Conservation (phyloP, 2,329 filamentous ascomycete species). For the Colletotrichum agaves region DNA sequence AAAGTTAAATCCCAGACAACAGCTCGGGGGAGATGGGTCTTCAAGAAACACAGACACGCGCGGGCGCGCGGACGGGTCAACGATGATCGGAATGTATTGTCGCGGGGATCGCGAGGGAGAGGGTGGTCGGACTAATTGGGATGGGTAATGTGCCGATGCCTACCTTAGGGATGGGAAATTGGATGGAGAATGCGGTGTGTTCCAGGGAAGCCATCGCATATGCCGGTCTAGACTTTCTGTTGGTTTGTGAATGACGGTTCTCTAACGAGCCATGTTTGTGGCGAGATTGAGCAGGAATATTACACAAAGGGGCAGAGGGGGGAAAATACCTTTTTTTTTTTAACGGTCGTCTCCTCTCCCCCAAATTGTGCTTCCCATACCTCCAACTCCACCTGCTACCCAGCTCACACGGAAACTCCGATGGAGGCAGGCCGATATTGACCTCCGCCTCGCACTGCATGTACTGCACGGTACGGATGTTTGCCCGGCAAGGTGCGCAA, state of each 20-base stretch:
- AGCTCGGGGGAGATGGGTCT: not conserved
- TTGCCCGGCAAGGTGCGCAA: not conserved
- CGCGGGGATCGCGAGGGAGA: conserved; percentile 8
- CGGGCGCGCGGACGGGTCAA: not conserved
- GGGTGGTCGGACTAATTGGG: not conserved
- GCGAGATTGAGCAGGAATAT: conserved; percentile 14
- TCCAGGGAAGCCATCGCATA: not conserved
- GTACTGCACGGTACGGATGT: not conserved
- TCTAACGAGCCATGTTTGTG: conserved; percentile 1
- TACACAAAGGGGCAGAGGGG: conserved; percentile 7
- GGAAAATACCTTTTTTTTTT: no score
- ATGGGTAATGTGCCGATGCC: not conserved
- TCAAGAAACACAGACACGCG: not conserved
- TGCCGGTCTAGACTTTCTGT: conserved; percentile 12
- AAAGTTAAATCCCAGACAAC: conserved; percentile 32
- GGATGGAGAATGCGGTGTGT: conserved; percentile 7
- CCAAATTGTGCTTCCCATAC: no score
- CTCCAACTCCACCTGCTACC: no score
- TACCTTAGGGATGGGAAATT: conserved; percentile 6
- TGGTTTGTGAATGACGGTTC: conserved; percentile 3
- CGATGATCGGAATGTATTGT: conserved; percentile 18
- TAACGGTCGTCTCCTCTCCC: no score
- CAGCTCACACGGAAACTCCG: no score
- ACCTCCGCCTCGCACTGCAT: not conserved
- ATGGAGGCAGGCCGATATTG: no score